Conservation (phyloP, 495 filamentous ascomycete genomes). For the Cercophora scortea region DNA sequence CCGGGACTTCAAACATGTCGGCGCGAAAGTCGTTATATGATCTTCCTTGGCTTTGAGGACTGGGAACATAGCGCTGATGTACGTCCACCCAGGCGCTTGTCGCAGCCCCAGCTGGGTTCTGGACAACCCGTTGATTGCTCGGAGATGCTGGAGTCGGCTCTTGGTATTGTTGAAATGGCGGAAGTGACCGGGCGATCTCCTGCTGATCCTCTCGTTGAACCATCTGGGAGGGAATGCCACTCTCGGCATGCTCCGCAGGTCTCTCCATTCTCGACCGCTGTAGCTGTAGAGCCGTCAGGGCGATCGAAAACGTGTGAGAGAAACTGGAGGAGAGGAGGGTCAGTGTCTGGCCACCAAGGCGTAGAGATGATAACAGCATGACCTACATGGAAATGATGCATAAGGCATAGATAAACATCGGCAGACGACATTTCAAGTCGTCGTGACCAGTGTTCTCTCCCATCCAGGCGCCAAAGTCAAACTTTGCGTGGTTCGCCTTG, state of each 20-base stretch:
- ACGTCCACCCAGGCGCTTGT: no score
- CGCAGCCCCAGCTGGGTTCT: no score
- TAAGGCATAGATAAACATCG: constrained; percentile 6
- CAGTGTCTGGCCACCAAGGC: neutral
- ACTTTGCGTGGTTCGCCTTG: neutral
- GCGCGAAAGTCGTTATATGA: neutral
- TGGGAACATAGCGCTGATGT: no score
- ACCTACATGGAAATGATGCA: constrained; percentile 10
- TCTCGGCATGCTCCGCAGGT: constrained; percentile 1
- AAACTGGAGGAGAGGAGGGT: neutral
- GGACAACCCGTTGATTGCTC: no score
- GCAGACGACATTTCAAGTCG: constrained; percentile 2
- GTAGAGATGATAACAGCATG: neutral
- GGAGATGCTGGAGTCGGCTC: neutral
- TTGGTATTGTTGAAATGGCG: neutral
- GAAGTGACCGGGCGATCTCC: neutral
- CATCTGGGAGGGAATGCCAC: neutral
- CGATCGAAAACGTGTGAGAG: constrained; percentile 6
- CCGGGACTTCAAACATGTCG: neutral
- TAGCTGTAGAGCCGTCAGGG: constrained; percentile 4
- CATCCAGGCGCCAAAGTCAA: neutral
- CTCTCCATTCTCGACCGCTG: neutral
- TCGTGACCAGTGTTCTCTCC: neutral
- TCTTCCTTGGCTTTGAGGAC: neutral
- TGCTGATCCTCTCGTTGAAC: neutral